These are phyloP conservation scores for Zanthoxylum bungeanum DNA, from an alignment of 345 rosid species.

Conservation along the genomic window DNA sequence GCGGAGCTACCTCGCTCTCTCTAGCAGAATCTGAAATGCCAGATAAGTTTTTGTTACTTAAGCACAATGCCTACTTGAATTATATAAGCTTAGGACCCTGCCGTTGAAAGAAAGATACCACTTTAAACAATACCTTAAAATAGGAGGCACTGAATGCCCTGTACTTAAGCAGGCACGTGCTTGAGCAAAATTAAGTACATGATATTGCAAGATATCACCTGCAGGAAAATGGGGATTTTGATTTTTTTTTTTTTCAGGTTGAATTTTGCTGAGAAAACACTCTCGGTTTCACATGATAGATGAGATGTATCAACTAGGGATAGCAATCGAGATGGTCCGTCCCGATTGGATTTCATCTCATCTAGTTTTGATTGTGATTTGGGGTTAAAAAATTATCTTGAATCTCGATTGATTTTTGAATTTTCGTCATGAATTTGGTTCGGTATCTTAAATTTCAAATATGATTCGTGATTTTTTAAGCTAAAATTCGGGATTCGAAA, in stretches of 20 bases:
- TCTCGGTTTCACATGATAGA: conserved; percentile 16
- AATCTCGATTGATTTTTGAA: too few species aligned
- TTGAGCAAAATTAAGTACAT: background rate
- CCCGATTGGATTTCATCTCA: too few species aligned
- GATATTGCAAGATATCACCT: background rate
- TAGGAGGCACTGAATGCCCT: background rate
- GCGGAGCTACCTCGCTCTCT: background rate
- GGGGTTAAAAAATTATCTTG: too few species aligned
- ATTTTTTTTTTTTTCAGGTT: background rate
- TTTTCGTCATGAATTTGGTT: too few species aligned
- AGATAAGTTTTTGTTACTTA: background rate
- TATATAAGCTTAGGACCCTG: too few species aligned
- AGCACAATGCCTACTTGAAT: background rate
- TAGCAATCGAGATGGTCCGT: too few species aligned
- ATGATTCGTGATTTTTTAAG: too few species aligned
- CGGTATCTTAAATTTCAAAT: too few species aligned
- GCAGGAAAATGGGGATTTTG: background rate
- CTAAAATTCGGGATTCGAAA: too few species aligned
- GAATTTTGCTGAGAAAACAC: conserved; percentile 1
- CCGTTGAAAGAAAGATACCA: background rate
- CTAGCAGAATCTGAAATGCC: background rate
- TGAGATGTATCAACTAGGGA: too few species aligned
- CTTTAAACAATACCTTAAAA: background rate
- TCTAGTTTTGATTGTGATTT: too few species aligned
- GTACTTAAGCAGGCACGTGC: background rate